These are phyloP conservation scores for Pleurotus citrinopileatus DNA, from an alignment of 768 basidiomycete species.

Conservation along the genomic window DNA sequence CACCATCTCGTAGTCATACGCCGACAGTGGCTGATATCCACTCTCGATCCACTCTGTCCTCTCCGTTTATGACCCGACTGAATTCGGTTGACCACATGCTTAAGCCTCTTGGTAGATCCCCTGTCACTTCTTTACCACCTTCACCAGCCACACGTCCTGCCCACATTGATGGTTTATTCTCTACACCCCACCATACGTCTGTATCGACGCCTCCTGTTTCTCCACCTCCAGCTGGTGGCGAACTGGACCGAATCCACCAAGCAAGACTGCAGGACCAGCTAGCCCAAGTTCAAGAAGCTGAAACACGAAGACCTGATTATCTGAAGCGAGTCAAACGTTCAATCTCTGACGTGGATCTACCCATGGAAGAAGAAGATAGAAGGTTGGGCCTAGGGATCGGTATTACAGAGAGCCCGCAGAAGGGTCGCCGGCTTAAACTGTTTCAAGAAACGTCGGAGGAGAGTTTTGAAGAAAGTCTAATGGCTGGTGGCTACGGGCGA, in stretches of 20 bases:
- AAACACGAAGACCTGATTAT: constrained; percentile 70
- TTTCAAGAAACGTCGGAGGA: constrained; percentile 84
- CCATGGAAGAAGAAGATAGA: constrained; percentile 26
- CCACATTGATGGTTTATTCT: constrained; percentile 26
- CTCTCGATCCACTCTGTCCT: constrained; percentile 35
- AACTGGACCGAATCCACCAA: constrained; percentile 59
- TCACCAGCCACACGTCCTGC: constrained; percentile 14
- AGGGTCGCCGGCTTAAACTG: constrained; percentile 68
- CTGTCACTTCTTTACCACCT: constrained; percentile 14
- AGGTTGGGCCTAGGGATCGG: constrained; percentile 37
- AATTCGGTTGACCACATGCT: constrained; percentile 25
- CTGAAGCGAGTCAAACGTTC: constrained; percentile 57
- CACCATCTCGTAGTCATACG: constrained; percentile 16
- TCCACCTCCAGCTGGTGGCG: constrained; percentile 39
- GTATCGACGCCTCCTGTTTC: constrained; percentile 23
- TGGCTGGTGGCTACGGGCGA: constrained; percentile 77
- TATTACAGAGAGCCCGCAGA: constrained; percentile 66
- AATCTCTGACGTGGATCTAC: constrained; percentile 36
- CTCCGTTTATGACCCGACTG: constrained; percentile 43
- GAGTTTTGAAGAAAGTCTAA: constrained; percentile 81
- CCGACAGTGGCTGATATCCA: constrained; percentile 28
- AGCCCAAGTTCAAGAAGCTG: constrained; percentile 48
- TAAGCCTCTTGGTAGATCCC: constrained; percentile 12
- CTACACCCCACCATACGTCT: constrained; percentile 19
- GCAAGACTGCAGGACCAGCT: constrained; percentile 49